Conservation (phyloP, 148 eudicot genomes). For the Linanthus parryae region DNA sequence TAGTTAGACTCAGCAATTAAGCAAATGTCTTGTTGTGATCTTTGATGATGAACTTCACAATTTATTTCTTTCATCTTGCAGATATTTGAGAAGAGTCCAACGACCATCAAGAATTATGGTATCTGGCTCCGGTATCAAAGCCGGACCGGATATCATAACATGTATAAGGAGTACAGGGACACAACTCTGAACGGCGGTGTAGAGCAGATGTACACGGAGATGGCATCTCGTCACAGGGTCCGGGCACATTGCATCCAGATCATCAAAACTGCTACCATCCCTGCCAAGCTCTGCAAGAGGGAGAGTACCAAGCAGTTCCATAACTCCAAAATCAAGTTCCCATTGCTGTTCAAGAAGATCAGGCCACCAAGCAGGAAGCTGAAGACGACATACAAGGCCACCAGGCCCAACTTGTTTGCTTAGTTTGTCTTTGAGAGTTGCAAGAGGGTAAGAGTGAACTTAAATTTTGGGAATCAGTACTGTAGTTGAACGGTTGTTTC, state of each 20-base stretch:
- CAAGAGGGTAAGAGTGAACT: slow-evolving; percentile 22
- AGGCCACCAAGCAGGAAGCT: slow-evolving; percentile 81
- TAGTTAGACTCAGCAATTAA: no score
- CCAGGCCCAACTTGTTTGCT: slow-evolving; percentile 77
- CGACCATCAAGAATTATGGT: slow-evolving; percentile 78
- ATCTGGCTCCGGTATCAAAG: slow-evolving; percentile 83
- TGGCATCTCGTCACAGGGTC: slow-evolving; percentile 93
- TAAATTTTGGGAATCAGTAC: neutral
- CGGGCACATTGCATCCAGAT: slow-evolving; percentile 76
- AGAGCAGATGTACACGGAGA: slow-evolving; percentile 84
- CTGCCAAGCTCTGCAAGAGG: slow-evolving; percentile 80
- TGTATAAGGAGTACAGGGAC: slow-evolving; percentile 92
- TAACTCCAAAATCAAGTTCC: slow-evolving; percentile 66
- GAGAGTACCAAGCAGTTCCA: slow-evolving; percentile 81
- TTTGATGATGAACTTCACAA: no score
- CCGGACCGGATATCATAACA: slow-evolving; percentile 80
- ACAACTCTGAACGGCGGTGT: slow-evolving; percentile 75
- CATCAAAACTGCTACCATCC: slow-evolving; percentile 72
- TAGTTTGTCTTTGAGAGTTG: slow-evolving; percentile 19
- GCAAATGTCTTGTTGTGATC: no score
- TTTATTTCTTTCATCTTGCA: slow-evolving; percentile 6
- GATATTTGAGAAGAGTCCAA: slow-evolving; percentile 84
- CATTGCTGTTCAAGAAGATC: slow-evolving; percentile 67
- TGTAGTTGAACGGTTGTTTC: no score
- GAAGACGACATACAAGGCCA: slow-evolving; percentile 88